phyloP scores from a whole-genome alignment of 192 early-diverging fungal genomes.

The Geranomyces variabilis region DNA sequence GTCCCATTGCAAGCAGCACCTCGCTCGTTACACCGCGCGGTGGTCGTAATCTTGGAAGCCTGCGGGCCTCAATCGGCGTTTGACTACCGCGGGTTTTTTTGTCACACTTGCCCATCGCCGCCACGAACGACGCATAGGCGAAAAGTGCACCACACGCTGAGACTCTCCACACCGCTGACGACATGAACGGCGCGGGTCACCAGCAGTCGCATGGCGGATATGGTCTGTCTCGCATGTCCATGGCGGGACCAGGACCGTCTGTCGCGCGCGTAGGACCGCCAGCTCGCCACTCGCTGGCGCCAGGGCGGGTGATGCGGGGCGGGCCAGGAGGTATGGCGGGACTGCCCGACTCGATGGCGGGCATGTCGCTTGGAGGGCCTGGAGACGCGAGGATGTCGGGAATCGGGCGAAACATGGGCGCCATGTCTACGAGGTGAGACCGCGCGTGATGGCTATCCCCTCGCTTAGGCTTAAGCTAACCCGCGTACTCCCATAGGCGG shows the following conservation, averaged over 20 bases:
- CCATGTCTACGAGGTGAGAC: slow-evolving; percentile 9
- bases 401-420: slow-evolving; percentile 29
- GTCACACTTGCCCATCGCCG: too few species aligned
- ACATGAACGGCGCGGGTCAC: too few species aligned
- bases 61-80: too few species aligned
- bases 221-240: neutral
- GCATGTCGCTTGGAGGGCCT: neutral
- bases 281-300: slow-evolving; percentile 17
- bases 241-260: neutral
- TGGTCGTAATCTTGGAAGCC: too few species aligned
- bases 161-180: too few species aligned
- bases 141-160: too few species aligned
- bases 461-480: too few species aligned
- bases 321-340: slow-evolving; percentile 26
- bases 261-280: neutral
- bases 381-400: slow-evolving; percentile 28
- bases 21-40: too few species aligned
- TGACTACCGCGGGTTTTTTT: too few species aligned
- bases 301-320: neutral
- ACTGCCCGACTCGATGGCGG: slow-evolving; percentile 11
- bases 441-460: too few species aligned
- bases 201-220: neutral
- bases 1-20: too few species aligned
- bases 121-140: too few species aligned
- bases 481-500: slow-evolving; percentile 14